These are phyloP conservation scores for Tetragonia tetragonoides DNA, from an alignment of 148 eudicot genomes.

Conservation along the genomic window DNA sequence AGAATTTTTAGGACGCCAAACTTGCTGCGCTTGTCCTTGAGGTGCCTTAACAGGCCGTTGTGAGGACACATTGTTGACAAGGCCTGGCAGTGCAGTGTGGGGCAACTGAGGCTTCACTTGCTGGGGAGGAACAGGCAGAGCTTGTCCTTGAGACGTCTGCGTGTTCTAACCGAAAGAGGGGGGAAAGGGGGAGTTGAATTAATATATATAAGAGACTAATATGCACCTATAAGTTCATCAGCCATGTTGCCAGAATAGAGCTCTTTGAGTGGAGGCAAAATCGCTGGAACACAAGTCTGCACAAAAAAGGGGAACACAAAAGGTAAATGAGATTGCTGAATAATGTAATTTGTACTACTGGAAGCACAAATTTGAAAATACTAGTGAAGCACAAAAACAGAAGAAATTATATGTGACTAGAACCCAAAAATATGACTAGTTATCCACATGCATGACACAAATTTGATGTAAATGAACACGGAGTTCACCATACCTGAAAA, in stretches of 20 bases:
- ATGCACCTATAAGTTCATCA: constrained; percentile 78
- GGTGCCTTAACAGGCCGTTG: constrained; percentile 23
- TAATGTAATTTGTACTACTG: not conserved
- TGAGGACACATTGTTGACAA: constrained; percentile 7
- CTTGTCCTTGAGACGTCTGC: constrained; percentile 15
- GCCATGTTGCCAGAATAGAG: constrained; percentile 81
- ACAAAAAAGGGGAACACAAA: constrained; percentile 20
- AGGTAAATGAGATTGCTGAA: constrained; percentile 9
- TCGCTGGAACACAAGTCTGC: constrained; percentile 91
- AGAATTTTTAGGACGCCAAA: constrained; percentile 46
- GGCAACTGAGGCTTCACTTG: constrained; percentile 15
- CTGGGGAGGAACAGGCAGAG: not conserved
- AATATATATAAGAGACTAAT: constrained; percentile 4
- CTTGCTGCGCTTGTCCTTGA: constrained; percentile 25
- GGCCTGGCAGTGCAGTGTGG: constrained; percentile 7
- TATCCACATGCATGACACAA: not conserved
- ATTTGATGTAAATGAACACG: constrained; percentile 1
- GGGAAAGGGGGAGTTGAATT: constrained; percentile 5
- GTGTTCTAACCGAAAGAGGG: not conserved
- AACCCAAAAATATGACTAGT: not conserved
- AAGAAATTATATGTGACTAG: not conserved
- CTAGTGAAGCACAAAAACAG: not conserved
- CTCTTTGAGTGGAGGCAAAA: constrained; percentile 87
- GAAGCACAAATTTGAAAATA: not conserved
- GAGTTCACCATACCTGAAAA: constrained; percentile 61